Percentiles rank a stretch among this genome's conserved stretches.
These are phyloP conservation scores for Epichloe brachyelytri DNA, from an alignment of 2,329 filamentous ascomycete species.

Conservation along the genomic window DNA sequence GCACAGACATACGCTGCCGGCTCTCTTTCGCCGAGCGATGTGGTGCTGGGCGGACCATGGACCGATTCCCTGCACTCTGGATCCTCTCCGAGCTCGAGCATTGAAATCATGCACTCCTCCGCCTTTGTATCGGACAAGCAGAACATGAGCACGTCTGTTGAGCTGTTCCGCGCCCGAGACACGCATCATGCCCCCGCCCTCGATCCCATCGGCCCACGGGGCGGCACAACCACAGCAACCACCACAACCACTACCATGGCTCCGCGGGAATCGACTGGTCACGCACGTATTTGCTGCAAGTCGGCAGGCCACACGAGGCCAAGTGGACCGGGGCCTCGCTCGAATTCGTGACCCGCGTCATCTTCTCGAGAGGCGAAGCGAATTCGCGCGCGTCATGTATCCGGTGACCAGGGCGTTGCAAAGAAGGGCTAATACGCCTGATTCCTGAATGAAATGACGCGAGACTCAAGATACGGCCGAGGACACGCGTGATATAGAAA, in stretches of 20 bases:
- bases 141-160: not conserved
- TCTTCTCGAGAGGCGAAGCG: not conserved
- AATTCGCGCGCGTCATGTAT: slow-evolving; percentile 1
- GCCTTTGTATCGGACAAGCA: not conserved
- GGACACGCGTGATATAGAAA: too few relatives aligned
- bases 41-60: not conserved
- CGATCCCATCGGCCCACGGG: not conserved
- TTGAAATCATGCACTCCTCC: not conserved
- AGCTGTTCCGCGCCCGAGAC: not conserved
- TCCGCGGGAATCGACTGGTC: not conserved
- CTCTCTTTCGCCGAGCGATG: not conserved
- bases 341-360: not conserved
- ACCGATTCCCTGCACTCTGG: too few relatives aligned
- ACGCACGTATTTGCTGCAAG: not conserved
- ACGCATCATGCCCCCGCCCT: not conserved
- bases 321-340: not conserved
- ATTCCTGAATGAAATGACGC: not conserved
- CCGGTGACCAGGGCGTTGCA: not conserved
- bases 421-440: not conserved
- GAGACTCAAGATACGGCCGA: not conserved
- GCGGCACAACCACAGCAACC: not conserved
- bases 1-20: not conserved
- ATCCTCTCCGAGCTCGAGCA: too few relatives aligned
- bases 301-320: not conserved
- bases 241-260: not conserved